Base-by-base conservation (phyloP, 768 basidiomycete species). In the Boletus tylopilopsis region DNA sequence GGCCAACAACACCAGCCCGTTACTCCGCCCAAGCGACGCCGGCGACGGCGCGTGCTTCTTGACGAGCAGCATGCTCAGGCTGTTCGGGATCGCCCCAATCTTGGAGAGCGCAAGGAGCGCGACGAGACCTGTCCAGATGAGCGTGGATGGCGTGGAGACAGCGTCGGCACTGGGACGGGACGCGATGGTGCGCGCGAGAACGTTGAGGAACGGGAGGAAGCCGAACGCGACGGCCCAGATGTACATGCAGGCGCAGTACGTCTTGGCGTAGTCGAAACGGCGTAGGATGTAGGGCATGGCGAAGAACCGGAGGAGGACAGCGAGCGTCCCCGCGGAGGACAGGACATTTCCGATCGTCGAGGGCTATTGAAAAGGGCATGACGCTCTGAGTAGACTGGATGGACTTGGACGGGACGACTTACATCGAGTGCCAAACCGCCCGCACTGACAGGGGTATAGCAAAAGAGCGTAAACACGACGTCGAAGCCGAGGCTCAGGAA, bases 381-480 rank as follows among this genome's bases (percentile, higher is more conserved):
- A 27, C 8, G 15, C 5, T 6, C 25, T 25, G n/a, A 6, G 7
- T 16, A 6, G 13, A 10, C 7, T 44, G 35, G 10, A 32, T 43
- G 13, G 36, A 23, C 13, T 2, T 29, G 27, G 41, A 40, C 56
- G 75, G 55, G 55, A 45, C 5, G 5, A 18, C 57, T 49, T 19
- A 83, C 84, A 24, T 76, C 70, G 49, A 84, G 78, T 5, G 71
- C 71, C 7, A 86, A 68, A 5, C 84, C 84, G 6, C 84, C 84
- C 0, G 71, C 57, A 30, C 69, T 50, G 15, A 85, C 61, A 15
- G 80, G 71, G 4, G 84, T 78, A 58, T 82, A 87, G 51, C 79
- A 82, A 57, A 81, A 82, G n/a, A 86, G 72, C 6, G 81, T 77
- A 55, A 85, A 84, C 4, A 83, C 75, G 6, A 80, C 79, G 45